phyloP scores from a whole-genome alignment of 371 early-diverging fungal species.

The Apophysomyces trapeziformis region DNA sequence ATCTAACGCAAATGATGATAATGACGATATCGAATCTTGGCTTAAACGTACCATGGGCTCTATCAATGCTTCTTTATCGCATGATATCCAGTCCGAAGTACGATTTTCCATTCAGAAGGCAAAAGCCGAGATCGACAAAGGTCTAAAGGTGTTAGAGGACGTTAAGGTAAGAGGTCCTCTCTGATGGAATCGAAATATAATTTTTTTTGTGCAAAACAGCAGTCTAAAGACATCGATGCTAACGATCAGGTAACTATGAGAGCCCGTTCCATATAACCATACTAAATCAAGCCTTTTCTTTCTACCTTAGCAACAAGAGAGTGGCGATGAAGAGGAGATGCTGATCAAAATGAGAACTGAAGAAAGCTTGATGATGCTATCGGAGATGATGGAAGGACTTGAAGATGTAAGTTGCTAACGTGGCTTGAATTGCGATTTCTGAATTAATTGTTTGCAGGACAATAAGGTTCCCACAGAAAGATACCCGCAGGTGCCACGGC shows the following conservation, averaged over 20 bases:
- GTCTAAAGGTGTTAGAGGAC: slow-evolving; percentile 42
- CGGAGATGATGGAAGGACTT: slow-evolving; percentile 9
- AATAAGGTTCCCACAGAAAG: slow-evolving; percentile 12
- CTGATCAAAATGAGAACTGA: background rate
- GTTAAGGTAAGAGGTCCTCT: slow-evolving; percentile 22
- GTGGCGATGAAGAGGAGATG: background rate
- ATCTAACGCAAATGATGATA: slow-evolving; percentile 9
- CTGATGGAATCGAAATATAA: background rate
- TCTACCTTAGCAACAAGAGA: background rate
- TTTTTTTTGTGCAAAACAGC: background rate
- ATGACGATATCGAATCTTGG: slow-evolving; percentile 29
- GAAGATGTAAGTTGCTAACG: background rate
- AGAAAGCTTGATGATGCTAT: slow-evolving; percentile 3
- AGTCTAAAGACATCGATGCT: background rate
- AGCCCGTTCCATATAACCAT: background rate
- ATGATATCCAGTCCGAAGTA: slow-evolving; percentile 30
- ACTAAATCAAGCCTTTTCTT: background rate
- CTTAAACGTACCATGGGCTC: slow-evolving; percentile 25
- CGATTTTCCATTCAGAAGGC: slow-evolving; percentile 50
- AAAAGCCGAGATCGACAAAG: slow-evolving; percentile 53
- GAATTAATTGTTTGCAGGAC: background rate
- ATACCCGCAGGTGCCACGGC: slow-evolving; percentile 17
- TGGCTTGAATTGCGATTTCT: background rate
- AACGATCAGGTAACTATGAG: background rate
- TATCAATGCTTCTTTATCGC: slow-evolving; percentile 24